A percentile compares a stretch with the other conserved stretches of the same genome.
Evolutionary conservation across 1,284 basidiomycete genomes (phyloP).

Genomic region (Ganoderma resinaceum): DNA sequence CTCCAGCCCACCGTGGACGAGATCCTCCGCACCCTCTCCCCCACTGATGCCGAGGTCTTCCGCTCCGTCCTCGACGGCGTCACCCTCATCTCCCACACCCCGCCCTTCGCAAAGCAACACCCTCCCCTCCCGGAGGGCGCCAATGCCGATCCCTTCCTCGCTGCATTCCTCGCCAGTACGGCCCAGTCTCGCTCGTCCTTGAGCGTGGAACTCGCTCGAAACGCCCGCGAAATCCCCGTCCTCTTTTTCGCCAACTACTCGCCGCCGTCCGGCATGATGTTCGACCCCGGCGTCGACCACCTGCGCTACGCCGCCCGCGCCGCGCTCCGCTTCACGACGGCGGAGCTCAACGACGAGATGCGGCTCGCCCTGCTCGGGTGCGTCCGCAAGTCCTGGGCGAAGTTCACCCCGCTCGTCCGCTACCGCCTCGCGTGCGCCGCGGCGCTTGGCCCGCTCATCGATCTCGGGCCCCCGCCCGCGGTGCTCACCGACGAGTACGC

Average conservation of each 20-base stretch:
- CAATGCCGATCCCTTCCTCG: neutral
- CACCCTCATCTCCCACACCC: neutral
- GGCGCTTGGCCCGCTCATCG: neutral
- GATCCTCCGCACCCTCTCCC: neutral
- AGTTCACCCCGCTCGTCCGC: neutral
- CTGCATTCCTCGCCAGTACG: neutral
- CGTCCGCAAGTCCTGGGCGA: neutral
- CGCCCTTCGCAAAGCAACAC: neutral
- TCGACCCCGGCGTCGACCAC: neutral
- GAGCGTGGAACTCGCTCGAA: neutral
- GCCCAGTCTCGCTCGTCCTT: neutral
- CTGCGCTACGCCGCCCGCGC: neutral
- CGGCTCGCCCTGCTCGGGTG: neutral
- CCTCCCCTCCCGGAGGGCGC: neutral
- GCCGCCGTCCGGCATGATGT: neutral
- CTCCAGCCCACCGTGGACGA: neutral
- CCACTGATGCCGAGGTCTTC: neutral
- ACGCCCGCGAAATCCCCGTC: neutral
- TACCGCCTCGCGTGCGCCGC: neutral
- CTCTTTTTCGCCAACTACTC: neutral
- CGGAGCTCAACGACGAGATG: neutral
- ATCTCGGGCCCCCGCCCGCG: neutral
- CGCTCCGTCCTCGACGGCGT: neutral
- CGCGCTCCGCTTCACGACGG: neutral
- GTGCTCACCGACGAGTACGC: neutral